Evolutionary conservation across 768 basidiomycete species (phyloP).

Genomic region (Boletellus ananiceps): DNA sequence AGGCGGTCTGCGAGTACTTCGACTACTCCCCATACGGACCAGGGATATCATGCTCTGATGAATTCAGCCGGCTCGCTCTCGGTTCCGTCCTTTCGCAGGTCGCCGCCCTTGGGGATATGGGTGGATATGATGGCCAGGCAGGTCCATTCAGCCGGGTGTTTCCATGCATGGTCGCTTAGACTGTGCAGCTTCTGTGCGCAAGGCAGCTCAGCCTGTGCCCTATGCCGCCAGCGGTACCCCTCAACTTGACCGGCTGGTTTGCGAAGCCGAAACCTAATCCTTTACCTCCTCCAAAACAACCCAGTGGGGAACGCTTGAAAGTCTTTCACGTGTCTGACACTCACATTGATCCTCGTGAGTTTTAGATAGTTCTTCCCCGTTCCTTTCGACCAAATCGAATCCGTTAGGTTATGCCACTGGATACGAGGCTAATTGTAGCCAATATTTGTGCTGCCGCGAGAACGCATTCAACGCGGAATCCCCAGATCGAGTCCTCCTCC

Average conservation of each 20-base stretch:
- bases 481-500: slow-evolving; percentile 43
- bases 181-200: slow-evolving; percentile 31
- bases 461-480: slow-evolving; percentile 44
- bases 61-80: slow-evolving; percentile 33
- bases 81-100: slow-evolving; percentile 47
- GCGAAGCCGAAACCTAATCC: slow-evolving; percentile 47
- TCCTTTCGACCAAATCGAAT: neutral
- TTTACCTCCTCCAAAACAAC: slow-evolving; percentile 37
- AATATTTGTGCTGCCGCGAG: slow-evolving; percentile 57
- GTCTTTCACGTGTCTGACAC: slow-evolving; percentile 47
- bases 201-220: slow-evolving; percentile 35
- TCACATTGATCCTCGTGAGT: slow-evolving; percentile 48
- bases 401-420: slow-evolving; percentile 59
- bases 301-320: slow-evolving; percentile 44
- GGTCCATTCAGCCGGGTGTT: neutral
- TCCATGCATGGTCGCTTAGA: neutral
- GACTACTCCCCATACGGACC: slow-evolving; percentile 23
- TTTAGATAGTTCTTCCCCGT: neutral
- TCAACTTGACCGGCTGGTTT: slow-evolving; percentile 48
- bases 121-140: slow-evolving; percentile 49
- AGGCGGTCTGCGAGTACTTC: slow-evolving; percentile 42
- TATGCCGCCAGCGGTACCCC: slow-evolving; percentile 36
- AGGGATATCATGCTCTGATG: slow-evolving; percentile 29
- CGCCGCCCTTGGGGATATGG: slow-evolving; percentile 41
- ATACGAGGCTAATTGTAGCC: slow-evolving; percentile 64